Base-by-base conservation (phyloP, 345 rosid species). In the Isatis tinctoria region DNA sequence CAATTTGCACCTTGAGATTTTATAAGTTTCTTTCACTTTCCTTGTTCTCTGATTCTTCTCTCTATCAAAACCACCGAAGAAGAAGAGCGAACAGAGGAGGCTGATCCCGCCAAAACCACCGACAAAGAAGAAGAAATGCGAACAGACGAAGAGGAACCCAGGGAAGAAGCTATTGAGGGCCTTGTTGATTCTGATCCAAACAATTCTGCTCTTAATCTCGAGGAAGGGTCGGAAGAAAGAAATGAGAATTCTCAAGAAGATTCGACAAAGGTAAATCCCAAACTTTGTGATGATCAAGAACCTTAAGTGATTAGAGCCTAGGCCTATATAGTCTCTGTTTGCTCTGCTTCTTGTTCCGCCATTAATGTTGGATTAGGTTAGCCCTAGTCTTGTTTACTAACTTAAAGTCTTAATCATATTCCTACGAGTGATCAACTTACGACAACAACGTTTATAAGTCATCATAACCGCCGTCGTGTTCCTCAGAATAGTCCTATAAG, bases 31-130 rank as follows among this genome's bases (percentile, higher is more conserved):
- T 60, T 17, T 57, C 62, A 57, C 40, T 10, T 52, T 14, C 2
- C 9, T 69, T 10, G 6, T 40, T 71, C 58, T 27, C 11, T 45
- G 13, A 4, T 59, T 47, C 60, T 6, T 36, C 68, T 48, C 33
- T 36, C n/a, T n/a, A n/a, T 68, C 53, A 1, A 69, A 14, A n/a
- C n/a, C n/a, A n/a, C n/a, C n/a, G 73, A 74, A 26, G 75, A 74
- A 60, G 30, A 48, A 9, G 6, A 8, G 53, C 13, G 2, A 48
- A 48, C 49, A 44, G 49, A 16, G 49, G 22, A 13, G 16, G 47
- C 2, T 13, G 17, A 41, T 41, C 47, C n/a, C 47, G 47, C 32
- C 63, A 36, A 36, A 70, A 69, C 77, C 73, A 74, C 47, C 7
- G 83, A 66, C 10, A 72, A 74, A 26, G 74, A 74, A 56, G 61